Conservation (phyloP, 2,329 filamentous ascomycete genomes). For the Rutstroemia sp. region DNA sequence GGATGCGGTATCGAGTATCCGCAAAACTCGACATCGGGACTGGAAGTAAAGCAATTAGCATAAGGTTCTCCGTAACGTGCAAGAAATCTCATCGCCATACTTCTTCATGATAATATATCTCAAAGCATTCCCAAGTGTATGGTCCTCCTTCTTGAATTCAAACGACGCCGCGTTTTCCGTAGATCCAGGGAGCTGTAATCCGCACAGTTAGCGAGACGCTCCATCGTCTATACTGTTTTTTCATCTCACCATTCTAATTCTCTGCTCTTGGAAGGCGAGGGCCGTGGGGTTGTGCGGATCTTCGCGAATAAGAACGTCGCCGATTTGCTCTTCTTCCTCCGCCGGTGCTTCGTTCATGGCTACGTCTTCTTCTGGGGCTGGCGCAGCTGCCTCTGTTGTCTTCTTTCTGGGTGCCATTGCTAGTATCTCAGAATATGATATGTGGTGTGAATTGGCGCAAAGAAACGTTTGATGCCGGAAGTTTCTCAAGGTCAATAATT, state of each 20-base stretch:
- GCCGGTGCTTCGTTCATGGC: constrained; percentile 22
- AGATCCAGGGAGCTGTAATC: constrained; percentile 2
- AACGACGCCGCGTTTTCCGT: constrained; percentile 82
- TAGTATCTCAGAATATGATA: background rate
- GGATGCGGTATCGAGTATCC: constrained; percentile 97
- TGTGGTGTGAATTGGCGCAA: constrained; percentile 2
- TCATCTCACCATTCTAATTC: constrained; percentile 24
- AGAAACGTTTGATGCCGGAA: background rate
- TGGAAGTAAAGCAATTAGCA: constrained; percentile 33
- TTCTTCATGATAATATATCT: constrained; percentile 99
- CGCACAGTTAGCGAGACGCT: background rate
- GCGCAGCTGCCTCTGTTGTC: constrained; percentile 5
- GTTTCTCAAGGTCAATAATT: constrained; percentile 1
- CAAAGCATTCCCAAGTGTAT: constrained; percentile 90
- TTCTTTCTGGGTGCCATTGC: constrained; percentile 24
- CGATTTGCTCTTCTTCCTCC: background rate
- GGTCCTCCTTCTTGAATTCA: constrained; percentile 87
- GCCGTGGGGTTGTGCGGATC: constrained; percentile 14
- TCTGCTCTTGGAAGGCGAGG: constrained; percentile 18
- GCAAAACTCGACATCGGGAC: constrained; percentile 94
- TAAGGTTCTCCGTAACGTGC: background rate
- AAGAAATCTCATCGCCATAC: constrained; percentile 42
- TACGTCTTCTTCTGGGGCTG: constrained; percentile 20
- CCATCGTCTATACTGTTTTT: background rate
- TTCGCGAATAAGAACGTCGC: constrained; percentile 4